A percentile compares a stretch with the other conserved stretches of the same genome.
phyloP scores from a whole-genome alignment of 2,329 filamentous ascomycete genomes.

The Endocalyx cinctus region DNA sequence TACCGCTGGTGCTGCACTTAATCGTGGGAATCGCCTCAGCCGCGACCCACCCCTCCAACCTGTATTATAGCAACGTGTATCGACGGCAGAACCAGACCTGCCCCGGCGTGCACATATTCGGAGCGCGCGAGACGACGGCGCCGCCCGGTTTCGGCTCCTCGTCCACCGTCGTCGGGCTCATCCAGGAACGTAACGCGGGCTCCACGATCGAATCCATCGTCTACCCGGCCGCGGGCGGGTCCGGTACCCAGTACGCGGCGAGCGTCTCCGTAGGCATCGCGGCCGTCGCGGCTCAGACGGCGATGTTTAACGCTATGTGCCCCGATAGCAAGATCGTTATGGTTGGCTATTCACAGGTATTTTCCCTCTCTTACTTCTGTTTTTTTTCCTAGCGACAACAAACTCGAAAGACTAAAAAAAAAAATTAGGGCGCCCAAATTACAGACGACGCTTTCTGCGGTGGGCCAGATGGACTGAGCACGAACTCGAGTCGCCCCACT shows the following conservation, averaged over 20 bases:
- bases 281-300: constrained; percentile 44
- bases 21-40: no score
- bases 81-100: constrained; percentile 21
- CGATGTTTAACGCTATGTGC: constrained; percentile 47
- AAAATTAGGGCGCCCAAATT: constrained; percentile 54
- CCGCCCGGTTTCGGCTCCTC: constrained; percentile 40
- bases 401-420: no score
- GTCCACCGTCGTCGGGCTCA: constrained; percentile 37
- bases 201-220: constrained; percentile 41
- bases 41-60: no score
- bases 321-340: constrained; percentile 51
- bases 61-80: no score
- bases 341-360: constrained; percentile 57
- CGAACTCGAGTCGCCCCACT: constrained; percentile 39
- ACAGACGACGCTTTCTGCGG: constrained; percentile 58
- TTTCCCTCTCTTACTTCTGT: constrained; percentile 6
- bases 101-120: constrained; percentile 42
- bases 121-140: constrained; percentile 45
- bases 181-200: constrained; percentile 36
- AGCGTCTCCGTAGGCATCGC: constrained; percentile 48
- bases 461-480: constrained; percentile 45
- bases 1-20: no score
- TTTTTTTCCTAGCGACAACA: background rate
- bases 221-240: constrained; percentile 53
- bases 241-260: constrained; percentile 45